These are phyloP conservation scores for Lactarius hengduanensis DNA, from an alignment of 768 basidiomycete species.

Conservation along the genomic window DNA sequence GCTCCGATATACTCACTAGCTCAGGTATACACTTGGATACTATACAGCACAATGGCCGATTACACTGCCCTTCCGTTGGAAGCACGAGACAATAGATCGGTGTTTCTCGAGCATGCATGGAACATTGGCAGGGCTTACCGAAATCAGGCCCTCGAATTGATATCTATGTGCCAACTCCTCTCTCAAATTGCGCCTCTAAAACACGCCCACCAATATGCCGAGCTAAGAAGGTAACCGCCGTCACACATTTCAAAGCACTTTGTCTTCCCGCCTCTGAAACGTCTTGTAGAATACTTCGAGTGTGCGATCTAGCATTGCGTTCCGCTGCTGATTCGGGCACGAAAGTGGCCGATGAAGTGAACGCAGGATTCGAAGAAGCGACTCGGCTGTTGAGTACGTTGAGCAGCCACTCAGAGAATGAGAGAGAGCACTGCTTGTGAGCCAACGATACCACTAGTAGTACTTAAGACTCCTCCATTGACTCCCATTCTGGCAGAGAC, in stretches of 20 bases:
- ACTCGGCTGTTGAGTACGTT: not conserved
- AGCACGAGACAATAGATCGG: not conserved
- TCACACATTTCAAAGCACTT: too few relatives aligned
- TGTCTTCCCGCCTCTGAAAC: not conserved
- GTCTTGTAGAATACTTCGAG: not conserved
- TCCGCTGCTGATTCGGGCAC: not conserved
- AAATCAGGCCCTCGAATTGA: not conserved
- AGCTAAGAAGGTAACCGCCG: not conserved
- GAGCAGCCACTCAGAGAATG: not conserved
- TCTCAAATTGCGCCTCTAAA: not conserved
- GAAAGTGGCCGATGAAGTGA: not conserved
- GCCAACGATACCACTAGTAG: not conserved
- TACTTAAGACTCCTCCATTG: not conserved
- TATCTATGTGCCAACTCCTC: not conserved
- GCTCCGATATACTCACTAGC: too few relatives aligned
- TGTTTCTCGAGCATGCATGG: not conserved
- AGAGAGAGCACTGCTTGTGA: not conserved
- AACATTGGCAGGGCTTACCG: not conserved
- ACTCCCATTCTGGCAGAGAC: not conserved
- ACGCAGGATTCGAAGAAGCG: not conserved
- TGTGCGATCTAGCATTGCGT: not conserved
- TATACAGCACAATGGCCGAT: too few relatives aligned
- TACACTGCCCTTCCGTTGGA: not conserved
- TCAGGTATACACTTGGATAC: too few relatives aligned
- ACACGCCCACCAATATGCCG: not conserved